These are phyloP conservation scores for Theileria equi DNA, from an alignment of 169 alveolate species.

Conservation along the genomic window DNA sequence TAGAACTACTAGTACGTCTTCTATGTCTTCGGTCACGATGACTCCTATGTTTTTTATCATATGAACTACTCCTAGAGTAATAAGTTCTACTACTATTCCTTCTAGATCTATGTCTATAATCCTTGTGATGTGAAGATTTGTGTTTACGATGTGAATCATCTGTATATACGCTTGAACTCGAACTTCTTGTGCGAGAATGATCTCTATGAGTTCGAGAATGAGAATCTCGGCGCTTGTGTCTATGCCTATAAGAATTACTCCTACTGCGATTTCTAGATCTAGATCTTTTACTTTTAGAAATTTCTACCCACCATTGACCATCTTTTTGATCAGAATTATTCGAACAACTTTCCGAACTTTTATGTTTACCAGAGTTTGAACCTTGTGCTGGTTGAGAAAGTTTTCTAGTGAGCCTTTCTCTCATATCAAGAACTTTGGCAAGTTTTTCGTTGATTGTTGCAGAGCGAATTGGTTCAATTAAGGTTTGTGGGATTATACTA, in stretches of 20 bases:
- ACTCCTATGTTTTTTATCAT: not conserved
- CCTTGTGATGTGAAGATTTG: no score
- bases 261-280: not conserved
- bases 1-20: not conserved
- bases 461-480: conserved; percentile 2
- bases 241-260: not conserved
- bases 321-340: not conserved
- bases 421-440: conserved; percentile 48
- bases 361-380: not conserved
- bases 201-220: not conserved
- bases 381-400: not conserved
- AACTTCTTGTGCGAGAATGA: not conserved
- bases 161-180: no score
- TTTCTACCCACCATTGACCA: not conserved
- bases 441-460: conserved; percentile 51
- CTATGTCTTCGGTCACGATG: not conserved
- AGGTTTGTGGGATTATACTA: no score
- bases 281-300: not conserved
- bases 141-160: no score
- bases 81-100: not conserved
- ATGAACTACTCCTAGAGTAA: not conserved
- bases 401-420: conserved; percentile 48
- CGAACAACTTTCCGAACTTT: not conserved
- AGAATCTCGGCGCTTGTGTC: no score
- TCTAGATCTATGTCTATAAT: not conserved